A percentile compares a stretch with the other conserved stretches of the same genome.
phyloP scores from a whole-genome alignment of 805 yeast genomes.

The Wickerhamiella occidentalis region DNA sequence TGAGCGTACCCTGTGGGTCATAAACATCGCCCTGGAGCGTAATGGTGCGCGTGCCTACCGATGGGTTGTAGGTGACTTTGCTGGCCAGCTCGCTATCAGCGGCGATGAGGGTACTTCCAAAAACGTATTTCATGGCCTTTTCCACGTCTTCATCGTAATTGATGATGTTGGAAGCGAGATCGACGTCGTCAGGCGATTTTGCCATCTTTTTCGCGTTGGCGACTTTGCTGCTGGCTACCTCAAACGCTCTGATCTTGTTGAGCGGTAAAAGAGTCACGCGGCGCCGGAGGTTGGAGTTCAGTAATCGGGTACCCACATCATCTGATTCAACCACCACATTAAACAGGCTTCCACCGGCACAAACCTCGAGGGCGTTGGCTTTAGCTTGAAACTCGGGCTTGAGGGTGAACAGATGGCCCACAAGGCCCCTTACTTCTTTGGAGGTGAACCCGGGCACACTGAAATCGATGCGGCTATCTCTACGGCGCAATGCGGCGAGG shows the following conservation, averaged over 20 bases:
- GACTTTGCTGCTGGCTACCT: constrained; percentile 41
- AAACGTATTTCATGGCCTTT: constrained; percentile 81
- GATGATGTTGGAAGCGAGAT: constrained; percentile 73
- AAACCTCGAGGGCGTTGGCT: constrained; percentile 77
- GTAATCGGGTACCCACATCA: constrained; percentile 64
- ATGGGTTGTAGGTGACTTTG: constrained; percentile 73
- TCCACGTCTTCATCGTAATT: constrained; percentile 58
- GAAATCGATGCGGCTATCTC: constrained; percentile 10
- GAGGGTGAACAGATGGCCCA: constrained; percentile 68
- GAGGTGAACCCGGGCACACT: constrained; percentile 41
- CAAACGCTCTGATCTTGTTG: constrained; percentile 62
- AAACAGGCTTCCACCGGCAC: constrained; percentile 86
- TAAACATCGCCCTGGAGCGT: constrained; percentile 89
- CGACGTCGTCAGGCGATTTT: constrained; percentile 59
- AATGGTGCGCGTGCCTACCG: constrained; percentile 66
- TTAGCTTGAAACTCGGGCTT: constrained; percentile 44
- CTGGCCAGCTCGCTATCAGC: constrained; percentile 81
- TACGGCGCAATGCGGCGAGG: constrained; percentile 2
- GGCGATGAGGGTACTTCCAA: constrained; percentile 84
- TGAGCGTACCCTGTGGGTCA: constrained; percentile 90
- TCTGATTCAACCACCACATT: constrained; percentile 88
- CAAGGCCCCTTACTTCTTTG: constrained; percentile 67
- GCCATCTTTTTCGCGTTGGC: constrained; percentile 61
- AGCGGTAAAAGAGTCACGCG: constrained; percentile 88
- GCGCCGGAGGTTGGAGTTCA: constrained; percentile 67